Evolutionary conservation across 306 rosid genomes (phyloP).

Genomic region (Hylodesmum podocarpum): DNA sequence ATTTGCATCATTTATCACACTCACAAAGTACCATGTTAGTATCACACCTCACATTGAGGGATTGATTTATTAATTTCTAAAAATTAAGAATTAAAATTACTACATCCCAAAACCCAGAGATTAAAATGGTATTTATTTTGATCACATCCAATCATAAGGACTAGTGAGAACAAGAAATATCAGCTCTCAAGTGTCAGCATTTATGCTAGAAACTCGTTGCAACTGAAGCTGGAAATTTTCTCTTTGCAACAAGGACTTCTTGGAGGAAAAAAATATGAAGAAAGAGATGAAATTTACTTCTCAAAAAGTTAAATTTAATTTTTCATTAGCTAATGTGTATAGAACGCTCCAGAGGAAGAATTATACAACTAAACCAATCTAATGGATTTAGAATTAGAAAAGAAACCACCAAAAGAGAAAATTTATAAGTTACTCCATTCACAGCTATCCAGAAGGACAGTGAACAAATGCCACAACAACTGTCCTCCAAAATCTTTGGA

Average conservation of each 20-base stretch:
- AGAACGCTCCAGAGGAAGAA: background rate
- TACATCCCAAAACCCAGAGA: too few species aligned
- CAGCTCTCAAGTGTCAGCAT: background rate
- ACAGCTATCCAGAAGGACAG: constrained; percentile 8
- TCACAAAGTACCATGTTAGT: too few species aligned
- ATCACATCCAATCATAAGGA: background rate
- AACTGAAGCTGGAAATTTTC: background rate
- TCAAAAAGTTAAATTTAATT: too few species aligned
- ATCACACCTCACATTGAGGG: too few species aligned
- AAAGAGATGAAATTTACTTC: too few species aligned
- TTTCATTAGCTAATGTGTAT: too few species aligned
- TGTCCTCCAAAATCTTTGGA: constrained; percentile 6
- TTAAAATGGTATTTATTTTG: too few species aligned
- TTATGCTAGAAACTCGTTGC: background rate
- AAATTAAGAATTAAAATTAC: too few species aligned
- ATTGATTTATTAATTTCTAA: too few species aligned
- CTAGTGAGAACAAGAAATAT: background rate
- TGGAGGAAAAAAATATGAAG: too few species aligned
- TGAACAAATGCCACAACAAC: constrained; percentile 2
- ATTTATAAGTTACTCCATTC: constrained; percentile 6
- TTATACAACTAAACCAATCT: constrained; percentile 12
- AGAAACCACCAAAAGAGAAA: background rate
- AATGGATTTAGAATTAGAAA: background rate
- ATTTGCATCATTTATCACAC: too few species aligned
- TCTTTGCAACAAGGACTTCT: constrained; percentile 1